phyloP scores from a whole-genome alignment of 2,329 filamentous ascomycete genomes.

The Pyrenochaeta sp. region DNA sequence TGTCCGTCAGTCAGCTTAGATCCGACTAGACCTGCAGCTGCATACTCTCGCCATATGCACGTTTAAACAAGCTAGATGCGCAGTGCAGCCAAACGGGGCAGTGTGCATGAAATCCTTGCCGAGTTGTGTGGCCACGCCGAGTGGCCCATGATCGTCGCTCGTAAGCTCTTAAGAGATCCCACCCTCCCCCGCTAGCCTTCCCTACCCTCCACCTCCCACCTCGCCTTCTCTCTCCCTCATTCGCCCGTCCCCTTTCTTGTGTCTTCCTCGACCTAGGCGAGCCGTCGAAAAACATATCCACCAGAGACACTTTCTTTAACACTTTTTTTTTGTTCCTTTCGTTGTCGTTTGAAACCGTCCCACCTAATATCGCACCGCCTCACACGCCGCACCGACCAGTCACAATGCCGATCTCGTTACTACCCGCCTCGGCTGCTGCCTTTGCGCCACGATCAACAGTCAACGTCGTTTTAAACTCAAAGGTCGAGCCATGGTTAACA shows the following conservation, averaged over 20 bases:
- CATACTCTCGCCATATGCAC: slow-evolving; percentile 48
- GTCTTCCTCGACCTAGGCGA: slow-evolving; percentile 48
- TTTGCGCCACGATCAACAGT: slow-evolving; percentile 94
- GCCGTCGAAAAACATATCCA: slow-evolving; percentile 46
- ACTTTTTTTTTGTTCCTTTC: slow-evolving; percentile 45
- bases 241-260: slow-evolving; percentile 50
- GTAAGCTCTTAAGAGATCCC: slow-evolving; percentile 48
- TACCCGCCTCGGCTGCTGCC: slow-evolving; percentile 94
- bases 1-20: slow-evolving; percentile 48
- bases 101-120: slow-evolving; percentile 50
- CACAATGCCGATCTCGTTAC: slow-evolving; percentile 86
- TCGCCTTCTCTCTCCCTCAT: slow-evolving; percentile 54
- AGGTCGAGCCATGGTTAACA: slow-evolving; percentile 96
- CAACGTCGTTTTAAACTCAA: slow-evolving; percentile 91
- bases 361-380: slow-evolving; percentile 46
- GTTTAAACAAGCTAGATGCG: slow-evolving; percentile 48
- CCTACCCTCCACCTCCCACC: slow-evolving; percentile 53
- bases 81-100: slow-evolving; percentile 50
- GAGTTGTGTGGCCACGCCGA: slow-evolving; percentile 47
- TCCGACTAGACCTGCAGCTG: slow-evolving; percentile 48
- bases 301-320: slow-evolving; percentile 45
- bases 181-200: slow-evolving; percentile 50
- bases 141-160: slow-evolving; percentile 43
- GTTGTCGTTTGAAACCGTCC: slow-evolving; percentile 48
- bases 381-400: slow-evolving; percentile 37